Evolutionary conservation across 2,329 filamentous ascomycete species (phyloP).

Genomic region (Cladobotryum protrusum): DNA sequence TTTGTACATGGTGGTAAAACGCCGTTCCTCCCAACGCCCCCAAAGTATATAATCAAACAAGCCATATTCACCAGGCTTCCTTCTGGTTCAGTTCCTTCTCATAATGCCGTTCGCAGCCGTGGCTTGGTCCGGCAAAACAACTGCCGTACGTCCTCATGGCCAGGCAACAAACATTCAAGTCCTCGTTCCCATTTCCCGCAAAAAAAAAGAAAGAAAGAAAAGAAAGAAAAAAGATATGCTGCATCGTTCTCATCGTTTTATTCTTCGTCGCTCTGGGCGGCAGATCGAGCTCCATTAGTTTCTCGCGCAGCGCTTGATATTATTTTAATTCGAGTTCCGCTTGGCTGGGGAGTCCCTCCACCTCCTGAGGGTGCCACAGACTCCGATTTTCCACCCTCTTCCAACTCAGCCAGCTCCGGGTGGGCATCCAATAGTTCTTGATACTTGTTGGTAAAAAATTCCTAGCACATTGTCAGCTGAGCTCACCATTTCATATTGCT

Average conservation of each 20-base stretch:
- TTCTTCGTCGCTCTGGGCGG: slow-evolving; percentile 49
- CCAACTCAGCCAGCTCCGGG: slow-evolving; percentile 50
- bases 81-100: slow-evolving; percentile 1
- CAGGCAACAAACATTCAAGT: neutral
- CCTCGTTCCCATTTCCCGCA: slow-evolving; percentile 1
- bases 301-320: slow-evolving; percentile 39
- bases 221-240: neutral
- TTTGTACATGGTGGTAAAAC: slow-evolving; percentile 16
- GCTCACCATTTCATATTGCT: neutral
- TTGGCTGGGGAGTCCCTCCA: slow-evolving; percentile 59
- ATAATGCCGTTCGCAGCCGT: slow-evolving; percentile 1
- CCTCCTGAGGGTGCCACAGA: slow-evolving; percentile 48
- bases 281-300: slow-evolving; percentile 33
- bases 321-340: slow-evolving; percentile 64
- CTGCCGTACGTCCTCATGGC: neutral
- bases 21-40: slow-evolving; percentile 20
- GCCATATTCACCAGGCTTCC: slow-evolving; percentile 7
- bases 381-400: slow-evolving; percentile 37
- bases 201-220: neutral
- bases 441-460: slow-evolving; percentile 50
- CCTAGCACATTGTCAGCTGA: slow-evolving; percentile 38
- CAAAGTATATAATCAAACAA: slow-evolving; percentile 18
- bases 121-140: neutral
- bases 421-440: slow-evolving; percentile 49
- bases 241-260: slow-evolving; percentile 19